Evolutionary conservation across 441 rosid genomes (phyloP).

Genomic region (Corymbia citriodora): DNA sequence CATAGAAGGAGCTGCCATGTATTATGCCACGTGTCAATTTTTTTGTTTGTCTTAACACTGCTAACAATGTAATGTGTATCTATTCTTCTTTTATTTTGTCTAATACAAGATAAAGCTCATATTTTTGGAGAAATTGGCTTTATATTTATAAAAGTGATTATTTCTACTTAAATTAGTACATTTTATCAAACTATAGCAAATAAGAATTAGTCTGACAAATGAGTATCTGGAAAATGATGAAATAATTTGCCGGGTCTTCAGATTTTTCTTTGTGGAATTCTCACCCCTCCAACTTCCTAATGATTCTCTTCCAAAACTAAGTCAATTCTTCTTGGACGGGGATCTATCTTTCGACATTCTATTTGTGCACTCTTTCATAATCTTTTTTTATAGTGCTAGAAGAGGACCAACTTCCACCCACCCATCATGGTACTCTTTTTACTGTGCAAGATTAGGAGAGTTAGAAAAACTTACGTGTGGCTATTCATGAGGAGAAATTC

Average conservation of each 20-base stretch:
- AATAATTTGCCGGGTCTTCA: background rate
- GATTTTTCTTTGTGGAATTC: background rate
- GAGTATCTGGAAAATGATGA: background rate
- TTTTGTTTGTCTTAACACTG: background rate
- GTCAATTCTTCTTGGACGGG: background rate
- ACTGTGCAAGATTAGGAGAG: background rate
- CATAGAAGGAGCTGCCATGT: background rate
- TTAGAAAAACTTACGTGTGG: background rate
- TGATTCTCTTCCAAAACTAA: background rate
- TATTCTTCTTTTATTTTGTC: background rate
- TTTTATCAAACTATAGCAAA: background rate
- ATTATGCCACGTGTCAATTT: background rate
- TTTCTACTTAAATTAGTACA: background rate
- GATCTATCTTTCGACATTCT: background rate
- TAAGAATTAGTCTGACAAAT: background rate
- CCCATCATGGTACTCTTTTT: background rate
- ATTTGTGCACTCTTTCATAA: background rate
- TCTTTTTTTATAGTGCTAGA: background rate
- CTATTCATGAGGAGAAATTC: background rate
- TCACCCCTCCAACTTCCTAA: background rate
- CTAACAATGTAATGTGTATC: background rate
- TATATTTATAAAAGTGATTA: background rate
- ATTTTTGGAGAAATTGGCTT: background rate
- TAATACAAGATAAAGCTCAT: background rate
- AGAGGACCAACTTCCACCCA: background rate